Conservation (phyloP, 2,329 filamentous ascomycete species). For the Fusarium fujikuroi region DNA sequence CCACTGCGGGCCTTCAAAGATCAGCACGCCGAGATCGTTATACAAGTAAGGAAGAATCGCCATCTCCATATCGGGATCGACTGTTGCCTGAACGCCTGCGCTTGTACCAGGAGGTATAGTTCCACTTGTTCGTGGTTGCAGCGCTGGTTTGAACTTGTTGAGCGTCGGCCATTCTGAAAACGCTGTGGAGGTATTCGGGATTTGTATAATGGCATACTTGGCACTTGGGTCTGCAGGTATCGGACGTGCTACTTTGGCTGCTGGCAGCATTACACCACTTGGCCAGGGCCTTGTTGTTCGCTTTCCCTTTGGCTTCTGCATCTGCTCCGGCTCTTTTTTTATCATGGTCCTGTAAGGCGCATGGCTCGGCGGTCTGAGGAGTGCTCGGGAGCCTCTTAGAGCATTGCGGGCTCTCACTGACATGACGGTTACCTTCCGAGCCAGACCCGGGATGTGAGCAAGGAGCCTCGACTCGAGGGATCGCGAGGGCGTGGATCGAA, state of each 20-base stretch:
- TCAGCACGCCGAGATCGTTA: slow-evolving; percentile 48
- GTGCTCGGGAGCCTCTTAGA: background rate
- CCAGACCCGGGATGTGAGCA: background rate
- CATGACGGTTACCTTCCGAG: background rate
- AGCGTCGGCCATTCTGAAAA: slow-evolving; percentile 39
- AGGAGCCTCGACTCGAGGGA: background rate
- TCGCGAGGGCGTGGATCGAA: background rate
- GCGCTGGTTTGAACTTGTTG: slow-evolving; percentile 30
- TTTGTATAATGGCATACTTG: background rate
- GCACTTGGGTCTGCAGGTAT: background rate
- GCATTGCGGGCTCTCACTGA: background rate
- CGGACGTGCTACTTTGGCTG: background rate
- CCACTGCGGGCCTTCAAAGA: slow-evolving; percentile 43
- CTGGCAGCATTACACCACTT: background rate
- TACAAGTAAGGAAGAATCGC: slow-evolving; percentile 38
- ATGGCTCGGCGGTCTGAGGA: background rate
- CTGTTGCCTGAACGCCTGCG: background rate
- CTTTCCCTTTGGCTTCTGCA: background rate
- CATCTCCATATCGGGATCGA: background rate
- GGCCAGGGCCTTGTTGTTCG: background rate
- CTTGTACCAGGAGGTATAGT: background rate
- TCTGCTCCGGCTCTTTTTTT: background rate
- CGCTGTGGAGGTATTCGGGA: slow-evolving; percentile 7
- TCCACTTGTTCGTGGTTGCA: slow-evolving; percentile 27
- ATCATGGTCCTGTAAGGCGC: background rate